Evolutionary conservation across 1,284 basidiomycete genomes (phyloP), one percentile per base, ranked within the genome.

Genomic region (Tylopilus sp.): DNA sequence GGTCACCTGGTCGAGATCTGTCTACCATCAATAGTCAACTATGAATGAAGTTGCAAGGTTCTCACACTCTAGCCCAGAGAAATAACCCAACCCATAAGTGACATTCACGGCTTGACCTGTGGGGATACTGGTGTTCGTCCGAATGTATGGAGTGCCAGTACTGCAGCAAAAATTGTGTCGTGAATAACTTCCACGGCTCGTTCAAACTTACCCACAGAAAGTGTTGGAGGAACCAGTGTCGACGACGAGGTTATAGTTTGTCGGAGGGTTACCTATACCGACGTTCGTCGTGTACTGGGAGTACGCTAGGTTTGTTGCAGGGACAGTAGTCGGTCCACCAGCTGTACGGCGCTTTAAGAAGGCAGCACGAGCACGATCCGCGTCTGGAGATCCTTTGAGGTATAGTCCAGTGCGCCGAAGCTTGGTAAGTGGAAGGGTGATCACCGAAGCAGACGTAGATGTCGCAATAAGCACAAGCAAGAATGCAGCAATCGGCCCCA

Each of bases 201-300:
- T n/a, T 1, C n/a, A 19, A 3, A 50, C 64, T 44, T 30, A 64
- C 66, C 63, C 69, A 30, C 63, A 59, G 40, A 59, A 68, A 1
- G 58, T 68, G 44, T 68, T 70, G 38, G 65, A 63, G 12, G 65
- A 69, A 2, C 66, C 67, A 2, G 68, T 68, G 38, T 68, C 67
- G 1, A 67, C 37, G 8, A 60, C 15, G 3, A 67, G 48, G 21
- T 55, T 54, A 41, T 64, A 64, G 39, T 55, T 50, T 10, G 53
- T 59, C 2, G 54, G 46, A 19, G 63, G 62, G 15, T 13, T 46
- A 36, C 63, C 64, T n/a, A 68, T 54, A 6, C 59, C 59, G 16
- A 64, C 51, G 9, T 47, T 54, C 2, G 52, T 48, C 3, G 54
- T 53, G 34, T 66, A 68, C 36, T 51, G 51, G 7, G 33, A 13